These are phyloP conservation scores for Xylaria intraflava DNA, from an alignment of 495 filamentous ascomycete genomes.

Conservation along the genomic window DNA sequence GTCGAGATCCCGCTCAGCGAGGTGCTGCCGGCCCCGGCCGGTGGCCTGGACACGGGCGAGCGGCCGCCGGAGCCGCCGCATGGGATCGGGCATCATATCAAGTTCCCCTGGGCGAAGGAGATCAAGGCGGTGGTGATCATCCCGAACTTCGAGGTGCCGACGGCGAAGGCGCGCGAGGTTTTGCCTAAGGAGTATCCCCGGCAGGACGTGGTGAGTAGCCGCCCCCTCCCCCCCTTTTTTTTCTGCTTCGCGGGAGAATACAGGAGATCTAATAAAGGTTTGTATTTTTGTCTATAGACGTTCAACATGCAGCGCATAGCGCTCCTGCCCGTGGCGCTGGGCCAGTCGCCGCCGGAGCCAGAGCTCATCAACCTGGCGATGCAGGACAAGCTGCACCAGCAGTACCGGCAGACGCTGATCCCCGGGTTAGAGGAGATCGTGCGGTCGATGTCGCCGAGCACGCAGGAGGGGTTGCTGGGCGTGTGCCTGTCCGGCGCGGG, in stretches of 20 bases:
- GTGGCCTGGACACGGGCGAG: constrained; percentile 78
- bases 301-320: constrained; percentile 94
- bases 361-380: constrained; percentile 92
- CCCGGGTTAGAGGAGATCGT: constrained; percentile 89
- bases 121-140: constrained; percentile 95
- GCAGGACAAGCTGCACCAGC: constrained; percentile 97
- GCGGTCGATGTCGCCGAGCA: constrained; percentile 71
- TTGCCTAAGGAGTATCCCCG: constrained; percentile 69
- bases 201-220: constrained; percentile 63
- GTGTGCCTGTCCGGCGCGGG: constrained; percentile 92
- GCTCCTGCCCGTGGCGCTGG: constrained; percentile 76
- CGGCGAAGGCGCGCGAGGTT: constrained; percentile 76
- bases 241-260: not conserved
- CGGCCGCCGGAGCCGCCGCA: constrained; percentile 79
- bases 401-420: constrained; percentile 81
- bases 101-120: constrained; percentile 84
- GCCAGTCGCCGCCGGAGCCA: constrained; percentile 81
- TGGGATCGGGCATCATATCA: constrained; percentile 86
- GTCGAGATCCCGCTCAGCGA: constrained; percentile 94
- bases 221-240: not conserved
- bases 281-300: too few species aligned
- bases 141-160: constrained; percentile 87
- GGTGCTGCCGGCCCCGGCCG: constrained; percentile 78
- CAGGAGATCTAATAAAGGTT: too few species aligned
- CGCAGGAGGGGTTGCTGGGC: constrained; percentile 80